These are phyloP conservation scores for Camellia lanceoleosa DNA, from an alignment of 148 eudicot genomes.

Conservation along the genomic window DNA sequence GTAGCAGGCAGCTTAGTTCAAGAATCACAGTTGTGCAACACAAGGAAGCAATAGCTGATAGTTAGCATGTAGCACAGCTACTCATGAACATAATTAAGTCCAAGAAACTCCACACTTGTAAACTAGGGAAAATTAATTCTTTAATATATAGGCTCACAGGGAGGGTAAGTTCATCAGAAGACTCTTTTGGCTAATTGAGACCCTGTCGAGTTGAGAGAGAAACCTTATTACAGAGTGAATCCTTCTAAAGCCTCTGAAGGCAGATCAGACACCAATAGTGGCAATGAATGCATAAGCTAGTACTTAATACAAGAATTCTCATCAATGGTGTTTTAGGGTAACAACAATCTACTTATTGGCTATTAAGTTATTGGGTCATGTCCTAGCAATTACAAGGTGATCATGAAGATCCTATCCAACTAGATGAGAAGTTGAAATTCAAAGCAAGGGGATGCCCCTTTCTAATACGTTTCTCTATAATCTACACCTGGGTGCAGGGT, in stretches of 20 bases:
- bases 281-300: slow-evolving; percentile 1
- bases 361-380: too few relatives aligned
- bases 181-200: neutral
- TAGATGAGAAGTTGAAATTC: too few relatives aligned
- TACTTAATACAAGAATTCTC: neutral
- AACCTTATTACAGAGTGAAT: too few relatives aligned
- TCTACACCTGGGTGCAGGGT: too few relatives aligned
- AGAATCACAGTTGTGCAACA: neutral
- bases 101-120: neutral
- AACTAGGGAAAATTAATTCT: neutral
- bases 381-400: too few relatives aligned
- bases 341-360: neutral
- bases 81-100: neutral
- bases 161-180: neutral
- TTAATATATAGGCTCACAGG: neutral
- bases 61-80: neutral
- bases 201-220: neutral
- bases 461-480: too few relatives aligned
- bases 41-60: neutral
- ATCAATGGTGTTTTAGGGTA: neutral
- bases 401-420: too few relatives aligned
- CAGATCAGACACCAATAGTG: neutral
- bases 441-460: too few relatives aligned
- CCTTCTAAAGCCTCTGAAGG: neutral
- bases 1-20: neutral